Base-by-base conservation (phyloP, 225 moss, liverwort and hornwort species). In the Thuidium tamariscinum region DNA sequence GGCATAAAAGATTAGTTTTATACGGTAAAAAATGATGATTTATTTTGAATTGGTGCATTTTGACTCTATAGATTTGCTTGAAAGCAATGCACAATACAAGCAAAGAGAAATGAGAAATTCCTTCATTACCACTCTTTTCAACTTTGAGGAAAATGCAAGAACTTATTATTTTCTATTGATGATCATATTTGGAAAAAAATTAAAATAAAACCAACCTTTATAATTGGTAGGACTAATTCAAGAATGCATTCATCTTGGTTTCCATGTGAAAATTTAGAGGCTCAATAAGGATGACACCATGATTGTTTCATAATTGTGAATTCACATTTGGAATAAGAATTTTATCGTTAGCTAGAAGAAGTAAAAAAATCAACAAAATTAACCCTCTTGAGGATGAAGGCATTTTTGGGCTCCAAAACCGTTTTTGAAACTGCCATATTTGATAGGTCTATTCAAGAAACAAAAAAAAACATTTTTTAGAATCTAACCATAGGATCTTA, bases 41-140 rank as follows among this genome's bases (percentile, higher is more conserved):
- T 13, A 41, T 14, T 39, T 41, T 69, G 2, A 68, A 69, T 39
- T 68, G 39, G 39, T 41, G 14, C 14, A 41, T 25, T 68, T 41
- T 69, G 25, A 4, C 2, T 7, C 0, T 25, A 0, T 8, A 26
- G 0, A 9, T 26, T 5, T 25, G 8, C 0, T 5, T 26, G 5
- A 16, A 41, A 26, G 8, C 6, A 19, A 10, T 68, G 4, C 4
- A 7, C 13, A 23, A 7, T 1, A 68, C 1, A 22, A 2, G 7
- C 3, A 23, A 7, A 4, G 13, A 23, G 4, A 39, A 67, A 37
- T 22, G 22, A 67, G 22, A 7, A 12, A 1, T 6, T 0, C 7
- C 6, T 36, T 37, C 21, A 7, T 22, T 36, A 21, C 0, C 12
- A 1, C 2, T 11, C 12, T 65, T 37, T 66, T 66, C 37, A 21